Percentiles rank a stretch among this genome's conserved stretches.
Evolutionary conservation across 805 yeast genomes (phyloP).

Genomic region (Hanseniaspora taiwanica): DNA sequence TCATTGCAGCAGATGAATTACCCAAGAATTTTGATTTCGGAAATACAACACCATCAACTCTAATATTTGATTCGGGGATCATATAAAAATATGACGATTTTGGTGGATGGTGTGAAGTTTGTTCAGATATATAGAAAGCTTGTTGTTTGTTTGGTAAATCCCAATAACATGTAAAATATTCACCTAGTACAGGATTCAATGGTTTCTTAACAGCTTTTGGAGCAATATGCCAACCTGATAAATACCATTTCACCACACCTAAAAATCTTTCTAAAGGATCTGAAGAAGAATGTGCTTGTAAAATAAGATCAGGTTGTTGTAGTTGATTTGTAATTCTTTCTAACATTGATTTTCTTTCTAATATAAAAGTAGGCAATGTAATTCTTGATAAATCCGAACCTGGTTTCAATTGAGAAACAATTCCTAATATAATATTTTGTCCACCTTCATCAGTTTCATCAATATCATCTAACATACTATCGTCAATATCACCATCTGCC

Average conservation of each 20-base stretch:
- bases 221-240: constrained; percentile 95
- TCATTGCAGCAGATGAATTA: constrained; percentile 90
- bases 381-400: constrained; percentile 85
- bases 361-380: constrained; percentile 87
- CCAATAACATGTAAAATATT: constrained; percentile 86
- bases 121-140: constrained; percentile 85
- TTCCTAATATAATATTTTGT: constrained; percentile 73
- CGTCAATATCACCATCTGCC: background rate
- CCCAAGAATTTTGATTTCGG: constrained; percentile 88
- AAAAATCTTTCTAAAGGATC: constrained; percentile 62
- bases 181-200: constrained; percentile 87
- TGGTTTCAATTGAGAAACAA: constrained; percentile 82
- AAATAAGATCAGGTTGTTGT: constrained; percentile 61
- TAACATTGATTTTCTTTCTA: constrained; percentile 91
- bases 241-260: constrained; percentile 72
- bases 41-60: constrained; percentile 78
- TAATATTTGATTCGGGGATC: constrained; percentile 66
- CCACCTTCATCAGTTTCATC: constrained; percentile 90
- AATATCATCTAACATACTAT: constrained; percentile 46
- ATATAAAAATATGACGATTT: constrained; percentile 84
- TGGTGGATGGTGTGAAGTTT: constrained; percentile 98
- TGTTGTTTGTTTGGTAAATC: constrained; percentile 57
- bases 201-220: constrained; percentile 98
- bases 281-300: constrained; percentile 48
- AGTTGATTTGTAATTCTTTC: constrained; percentile 87